Base-by-base conservation (phyloP, 257 asterid species). In the Solanum rostratum region DNA sequence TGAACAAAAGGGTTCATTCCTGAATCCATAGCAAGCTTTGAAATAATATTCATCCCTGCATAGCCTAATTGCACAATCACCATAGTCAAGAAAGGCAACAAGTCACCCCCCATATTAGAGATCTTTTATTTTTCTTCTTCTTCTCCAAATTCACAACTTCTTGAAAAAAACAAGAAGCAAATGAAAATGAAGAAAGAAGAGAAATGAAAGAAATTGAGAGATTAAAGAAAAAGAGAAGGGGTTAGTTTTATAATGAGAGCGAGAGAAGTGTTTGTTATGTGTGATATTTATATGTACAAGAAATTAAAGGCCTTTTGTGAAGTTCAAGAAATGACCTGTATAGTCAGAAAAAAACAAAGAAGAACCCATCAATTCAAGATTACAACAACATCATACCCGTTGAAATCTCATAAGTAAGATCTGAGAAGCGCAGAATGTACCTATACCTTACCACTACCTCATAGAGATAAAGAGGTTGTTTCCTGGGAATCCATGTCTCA, bases 1-100 rank as follows among this genome's bases (percentile, higher is more conserved):
- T 92, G 97, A 45, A 96, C 94, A n/a, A 88, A 93, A 37, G 99
- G 98, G 85, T 93, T 88, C 98, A 96, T 96, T 1, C 99, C 98
- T 3, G 98, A 90, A 89, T 93, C 97, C 98, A 96, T 92, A 0
- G 98, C 99, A 7, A 95, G 90, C 81, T 92, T 96, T 4, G 98
- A 93, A 15, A 96, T 81, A 9, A 96, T 92, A 80, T 93, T 96
- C 97, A 96, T 92, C 0, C 98, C 98, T 12, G 97, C 97, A 59
- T 93, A 94, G 0, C 98, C 98, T 45, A 93, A 14, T 66, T 96
- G 99, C 37, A 96, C 98, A 18, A 90, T 49, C 16, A 90, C 93
- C 99, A 96, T 96, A 59, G 84, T 79, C 89, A 92, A 82, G 81
- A 92, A 87, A 1, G 97, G 90, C 89, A 90, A 53, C 68, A 90